These are phyloP conservation scores for Colletotrichum endophyticum DNA, from an alignment of 2,329 filamentous ascomycete species.

Conservation along the genomic window DNA sequence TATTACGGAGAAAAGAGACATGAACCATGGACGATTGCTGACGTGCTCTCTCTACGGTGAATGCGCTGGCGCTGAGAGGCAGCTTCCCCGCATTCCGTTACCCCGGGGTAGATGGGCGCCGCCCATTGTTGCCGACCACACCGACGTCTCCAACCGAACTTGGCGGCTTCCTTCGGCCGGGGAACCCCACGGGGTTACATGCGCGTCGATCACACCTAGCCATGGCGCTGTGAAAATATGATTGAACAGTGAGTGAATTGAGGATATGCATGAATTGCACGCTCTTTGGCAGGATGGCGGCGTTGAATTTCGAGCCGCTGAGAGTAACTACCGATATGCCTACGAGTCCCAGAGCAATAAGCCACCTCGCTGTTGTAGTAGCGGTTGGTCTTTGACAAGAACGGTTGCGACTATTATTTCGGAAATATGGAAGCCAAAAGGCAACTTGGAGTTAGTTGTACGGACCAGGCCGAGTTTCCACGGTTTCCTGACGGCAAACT, in stretches of 20 bases:
- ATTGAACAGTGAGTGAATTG: too few species aligned
- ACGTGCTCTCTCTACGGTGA: neutral
- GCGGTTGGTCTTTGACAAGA: neutral
- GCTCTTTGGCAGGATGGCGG: neutral
- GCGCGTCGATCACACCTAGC: neutral
- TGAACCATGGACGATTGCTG: neutral
- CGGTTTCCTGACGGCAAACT: neutral
- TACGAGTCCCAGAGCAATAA: too few species aligned
- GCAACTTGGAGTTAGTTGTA: neutral
- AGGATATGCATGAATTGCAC: neutral
- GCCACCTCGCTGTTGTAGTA: neutral
- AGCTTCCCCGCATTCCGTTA: constrained; percentile 26
- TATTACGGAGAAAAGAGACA: neutral
- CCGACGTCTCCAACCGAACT: constrained; percentile 4
- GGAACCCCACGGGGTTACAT: neutral
- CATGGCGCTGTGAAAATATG: neutral
- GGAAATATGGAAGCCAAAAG: neutral
- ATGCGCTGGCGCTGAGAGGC: neutral
- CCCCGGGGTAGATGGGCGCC: constrained; percentile 11
- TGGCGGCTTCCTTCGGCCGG: neutral
- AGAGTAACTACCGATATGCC: too few species aligned
- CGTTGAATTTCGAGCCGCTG: neutral
- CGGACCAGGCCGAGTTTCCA: neutral
- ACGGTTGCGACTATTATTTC: neutral
- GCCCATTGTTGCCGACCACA: constrained; percentile 7